A percentile compares a stretch with the other conserved stretches of the same genome.
Evolutionary conservation across 495 filamentous ascomycete genomes (phyloP).

Genomic region (Aspergillus nanangensis): DNA sequence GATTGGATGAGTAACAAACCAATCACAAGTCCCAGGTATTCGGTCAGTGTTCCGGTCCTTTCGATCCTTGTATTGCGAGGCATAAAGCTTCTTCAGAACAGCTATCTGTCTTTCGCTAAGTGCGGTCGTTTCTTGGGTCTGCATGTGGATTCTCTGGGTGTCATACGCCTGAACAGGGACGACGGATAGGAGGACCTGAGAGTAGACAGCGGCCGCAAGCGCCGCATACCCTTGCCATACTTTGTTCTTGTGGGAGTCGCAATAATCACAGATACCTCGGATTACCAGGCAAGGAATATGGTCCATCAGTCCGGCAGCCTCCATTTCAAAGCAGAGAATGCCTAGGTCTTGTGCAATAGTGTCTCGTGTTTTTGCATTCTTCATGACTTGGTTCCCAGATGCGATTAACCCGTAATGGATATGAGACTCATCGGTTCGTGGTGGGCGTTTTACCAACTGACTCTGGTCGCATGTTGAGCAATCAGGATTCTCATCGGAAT

Average conservation of each 20-base stretch:
- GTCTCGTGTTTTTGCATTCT: constrained; percentile 5
- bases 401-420: no score
- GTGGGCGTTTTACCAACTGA: neutral
- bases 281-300: no score
- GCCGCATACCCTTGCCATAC: constrained; percentile 21
- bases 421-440: no score
- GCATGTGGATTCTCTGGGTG: neutral
- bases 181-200: constrained; percentile 7
- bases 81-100: no score
- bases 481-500: neutral
- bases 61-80: constrained; percentile 26
- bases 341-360: constrained; percentile 1
- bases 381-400: constrained; percentile 13
- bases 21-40: constrained; percentile 28
- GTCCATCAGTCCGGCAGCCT: no score
- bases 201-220: constrained; percentile 16
- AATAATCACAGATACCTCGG: no score
- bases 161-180: neutral
- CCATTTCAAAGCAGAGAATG: constrained; percentile 35
- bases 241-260: constrained; percentile 27
- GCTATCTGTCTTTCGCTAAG: no score
- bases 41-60: constrained; percentile 35
- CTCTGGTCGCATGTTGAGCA: neutral
- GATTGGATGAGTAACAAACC: constrained; percentile 20
- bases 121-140: neutral